Percentiles rank a stretch among this genome's conserved stretches.
Conservation (phyloP, 495 filamentous ascomycete genomes). For the Penicillium ochrochloron region DNA sequence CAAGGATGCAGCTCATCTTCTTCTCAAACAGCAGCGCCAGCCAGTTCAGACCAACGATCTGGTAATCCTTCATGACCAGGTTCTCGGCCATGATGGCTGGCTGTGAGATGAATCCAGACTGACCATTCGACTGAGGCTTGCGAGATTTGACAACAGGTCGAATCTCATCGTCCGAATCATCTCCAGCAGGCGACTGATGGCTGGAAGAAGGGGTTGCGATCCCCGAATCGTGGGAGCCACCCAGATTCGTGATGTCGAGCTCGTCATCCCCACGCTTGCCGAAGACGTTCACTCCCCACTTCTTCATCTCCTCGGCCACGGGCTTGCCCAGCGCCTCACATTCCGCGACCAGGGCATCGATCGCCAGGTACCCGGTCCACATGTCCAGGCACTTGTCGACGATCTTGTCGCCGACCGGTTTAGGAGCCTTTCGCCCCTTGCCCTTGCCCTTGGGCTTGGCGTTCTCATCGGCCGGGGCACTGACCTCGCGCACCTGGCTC, state of each 20-base stretch:
- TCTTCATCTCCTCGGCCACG: constrained; percentile 69
- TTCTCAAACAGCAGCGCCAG: constrained; percentile 77
- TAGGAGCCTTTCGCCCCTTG: constrained; percentile 53
- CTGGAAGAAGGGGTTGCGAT: constrained; percentile 70
- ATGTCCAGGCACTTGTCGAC: constrained; percentile 74
- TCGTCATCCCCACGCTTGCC: constrained; percentile 69
- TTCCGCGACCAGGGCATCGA: constrained; percentile 74
- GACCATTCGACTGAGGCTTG: constrained; percentile 32
- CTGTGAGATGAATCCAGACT: constrained; percentile 61
- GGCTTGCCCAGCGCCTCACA: constrained; percentile 74
- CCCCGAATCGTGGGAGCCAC: constrained; percentile 64
- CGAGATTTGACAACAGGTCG: constrained; percentile 41
- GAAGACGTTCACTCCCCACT: constrained; percentile 78
- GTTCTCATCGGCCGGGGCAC: constrained; percentile 47
- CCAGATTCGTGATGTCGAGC: constrained; percentile 65
- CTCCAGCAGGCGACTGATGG: constrained; percentile 39
- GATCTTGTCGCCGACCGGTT: constrained; percentile 69
- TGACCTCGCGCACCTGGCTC: constrained; percentile 65
- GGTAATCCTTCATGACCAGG: constrained; percentile 84
- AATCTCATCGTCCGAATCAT: constrained; percentile 53
- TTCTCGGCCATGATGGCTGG: constrained; percentile 73
- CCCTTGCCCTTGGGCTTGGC: constrained; percentile 51
- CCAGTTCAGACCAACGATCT: constrained; percentile 95
- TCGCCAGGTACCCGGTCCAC: constrained; percentile 74
- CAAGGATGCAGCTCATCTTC: constrained; percentile 82